Evolutionary conservation across 192 early-diverging fungal genomes (phyloP).

Genomic region (Oehlia diaphana): DNA sequence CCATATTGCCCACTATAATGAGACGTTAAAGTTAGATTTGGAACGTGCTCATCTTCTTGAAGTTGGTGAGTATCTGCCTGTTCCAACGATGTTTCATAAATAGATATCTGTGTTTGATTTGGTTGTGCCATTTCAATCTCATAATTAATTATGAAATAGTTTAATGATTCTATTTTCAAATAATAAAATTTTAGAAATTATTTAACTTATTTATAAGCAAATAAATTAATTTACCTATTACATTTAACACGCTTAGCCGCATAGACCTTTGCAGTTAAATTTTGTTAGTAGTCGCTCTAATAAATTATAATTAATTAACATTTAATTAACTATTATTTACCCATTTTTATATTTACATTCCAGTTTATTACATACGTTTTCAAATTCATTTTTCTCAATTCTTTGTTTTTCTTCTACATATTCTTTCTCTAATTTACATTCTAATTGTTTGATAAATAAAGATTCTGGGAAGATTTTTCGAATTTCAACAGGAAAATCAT

Average conservation of each 20-base stretch:
- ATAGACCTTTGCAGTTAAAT: too few relatives aligned
- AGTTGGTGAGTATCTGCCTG: not conserved
- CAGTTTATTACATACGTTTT: not conserved
- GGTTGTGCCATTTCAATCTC: not conserved
- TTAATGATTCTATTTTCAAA: too few relatives aligned
- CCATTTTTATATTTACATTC: not conserved
- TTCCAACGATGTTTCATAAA: not conserved
- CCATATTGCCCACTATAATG: not conserved
- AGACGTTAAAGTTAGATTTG: not conserved
- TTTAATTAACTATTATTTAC: not conserved
- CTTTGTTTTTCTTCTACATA: not conserved
- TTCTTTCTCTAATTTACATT: not conserved
- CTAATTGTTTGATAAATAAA: not conserved
- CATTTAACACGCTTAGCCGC: too few relatives aligned
- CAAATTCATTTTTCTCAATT: not conserved
- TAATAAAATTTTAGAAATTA: too few relatives aligned
- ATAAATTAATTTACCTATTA: too few relatives aligned
- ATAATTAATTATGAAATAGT: too few relatives aligned
- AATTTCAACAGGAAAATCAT: not conserved
- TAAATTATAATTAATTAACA: too few relatives aligned
- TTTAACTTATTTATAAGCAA: too few relatives aligned
- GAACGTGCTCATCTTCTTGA: not conserved
- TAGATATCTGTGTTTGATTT: not conserved
- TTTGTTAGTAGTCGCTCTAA: too few relatives aligned
- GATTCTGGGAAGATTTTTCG: not conserved